phyloP scores from a whole-genome alignment of 2,329 filamentous ascomycete species.

The Paracoccidioides lutzii region DNA sequence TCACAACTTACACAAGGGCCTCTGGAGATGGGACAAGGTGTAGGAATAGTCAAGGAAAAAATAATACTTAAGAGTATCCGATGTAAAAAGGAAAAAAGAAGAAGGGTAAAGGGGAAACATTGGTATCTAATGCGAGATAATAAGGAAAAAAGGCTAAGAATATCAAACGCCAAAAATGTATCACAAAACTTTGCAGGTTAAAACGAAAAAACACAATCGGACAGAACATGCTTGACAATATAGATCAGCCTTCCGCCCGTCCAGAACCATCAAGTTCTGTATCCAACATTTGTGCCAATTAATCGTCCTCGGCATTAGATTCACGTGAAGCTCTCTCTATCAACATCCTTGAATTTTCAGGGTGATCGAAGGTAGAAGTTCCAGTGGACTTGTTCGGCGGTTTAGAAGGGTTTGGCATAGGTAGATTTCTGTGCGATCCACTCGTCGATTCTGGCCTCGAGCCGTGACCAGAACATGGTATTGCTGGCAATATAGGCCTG shows the following conservation, averaged over 20 bases:
- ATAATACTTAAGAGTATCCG: not conserved
- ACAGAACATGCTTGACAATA: not conserved
- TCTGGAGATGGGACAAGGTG: not conserved
- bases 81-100: not conserved
- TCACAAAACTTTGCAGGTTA: not conserved
- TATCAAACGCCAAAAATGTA: not conserved
- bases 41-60: not conserved
- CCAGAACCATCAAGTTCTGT: constrained; percentile 12
- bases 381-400: not conserved
- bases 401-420: not conserved
- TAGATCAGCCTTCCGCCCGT: not conserved
- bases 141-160: not conserved
- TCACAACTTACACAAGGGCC: not conserved
- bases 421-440: not conserved
- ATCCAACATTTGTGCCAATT: constrained; percentile 17
- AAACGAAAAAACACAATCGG: not conserved
- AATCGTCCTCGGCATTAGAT: constrained; percentile 11
- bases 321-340: not conserved
- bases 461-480: not conserved
- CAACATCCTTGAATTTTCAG: not conserved
- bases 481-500: not conserved
- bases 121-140: constrained; percentile 4
- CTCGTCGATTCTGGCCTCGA: not conserved
- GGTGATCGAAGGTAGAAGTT: not conserved
- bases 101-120: not conserved